These are phyloP conservation scores for Neobulgaria alba DNA, from an alignment of 2,329 filamentous ascomycete genomes.

Conservation along the genomic window DNA sequence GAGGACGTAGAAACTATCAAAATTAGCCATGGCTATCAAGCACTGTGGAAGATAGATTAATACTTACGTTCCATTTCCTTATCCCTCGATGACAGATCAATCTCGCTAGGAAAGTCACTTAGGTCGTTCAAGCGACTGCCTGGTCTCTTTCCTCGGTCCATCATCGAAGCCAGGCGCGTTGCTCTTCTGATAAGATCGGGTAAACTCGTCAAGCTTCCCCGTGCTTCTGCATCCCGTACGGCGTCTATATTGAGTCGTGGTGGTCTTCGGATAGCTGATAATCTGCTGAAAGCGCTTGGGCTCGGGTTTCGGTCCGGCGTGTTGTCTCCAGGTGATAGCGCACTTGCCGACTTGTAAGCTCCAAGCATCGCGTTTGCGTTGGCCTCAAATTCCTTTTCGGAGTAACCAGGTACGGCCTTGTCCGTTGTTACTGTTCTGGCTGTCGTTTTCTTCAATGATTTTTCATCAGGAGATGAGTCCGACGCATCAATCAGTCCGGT, in stretches of 20 bases:
- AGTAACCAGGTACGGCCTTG: constrained; percentile 11
- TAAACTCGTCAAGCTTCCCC: constrained; percentile 85
- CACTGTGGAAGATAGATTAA: background rate
- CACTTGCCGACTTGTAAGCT: constrained; percentile 39
- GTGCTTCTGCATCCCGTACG: constrained; percentile 69
- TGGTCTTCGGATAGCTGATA: constrained; percentile 54
- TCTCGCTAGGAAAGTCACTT: constrained; percentile 38
- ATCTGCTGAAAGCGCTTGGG: constrained; percentile 30
- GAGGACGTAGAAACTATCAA: constrained; percentile 9
- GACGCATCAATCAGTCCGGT: constrained; percentile 25
- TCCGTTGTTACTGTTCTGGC: constrained; percentile 10
- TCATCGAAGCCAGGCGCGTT: constrained; percentile 75
- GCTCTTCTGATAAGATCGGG: constrained; percentile 85
- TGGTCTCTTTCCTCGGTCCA: constrained; percentile 69
- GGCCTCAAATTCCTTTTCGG: constrained; percentile 17
- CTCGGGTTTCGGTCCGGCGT: constrained; percentile 14
- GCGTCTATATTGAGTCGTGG: constrained; percentile 75
- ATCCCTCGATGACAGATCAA: constrained; percentile 12
- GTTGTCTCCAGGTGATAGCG: constrained; percentile 12
- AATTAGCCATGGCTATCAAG: constrained; percentile 6
- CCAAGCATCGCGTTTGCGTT: constrained; percentile 39
- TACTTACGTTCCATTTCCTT: constrained; percentile 22
- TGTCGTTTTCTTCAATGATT: constrained; percentile 15
- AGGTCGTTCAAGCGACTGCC: constrained; percentile 46
- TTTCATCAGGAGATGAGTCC: constrained; percentile 20